These are phyloP conservation scores for Sphaerosporella brunnea DNA, from an alignment of 495 filamentous ascomycete species.

Conservation along the genomic window DNA sequence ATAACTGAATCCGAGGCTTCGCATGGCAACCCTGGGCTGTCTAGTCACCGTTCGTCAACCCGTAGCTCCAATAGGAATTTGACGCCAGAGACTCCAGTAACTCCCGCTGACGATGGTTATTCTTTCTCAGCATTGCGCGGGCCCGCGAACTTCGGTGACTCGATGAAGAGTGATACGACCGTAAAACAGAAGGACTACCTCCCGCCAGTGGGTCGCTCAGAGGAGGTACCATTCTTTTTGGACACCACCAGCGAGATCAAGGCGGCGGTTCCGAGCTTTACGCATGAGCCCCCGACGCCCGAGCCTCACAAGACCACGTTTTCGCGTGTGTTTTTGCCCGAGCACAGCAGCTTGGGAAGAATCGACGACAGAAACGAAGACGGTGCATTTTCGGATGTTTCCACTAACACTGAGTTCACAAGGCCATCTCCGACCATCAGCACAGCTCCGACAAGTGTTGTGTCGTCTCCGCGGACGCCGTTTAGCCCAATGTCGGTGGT, in stretches of 20 bases:
- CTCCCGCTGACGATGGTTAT: slow-evolving; percentile 2
- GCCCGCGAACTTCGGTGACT: background rate
- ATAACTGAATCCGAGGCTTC: background rate
- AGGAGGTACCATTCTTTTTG: slow-evolving; percentile 5
- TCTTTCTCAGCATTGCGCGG: slow-evolving; percentile 1
- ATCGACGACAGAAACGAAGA: too few relatives aligned
- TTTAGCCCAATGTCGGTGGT: background rate
- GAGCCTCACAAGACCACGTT: slow-evolving; percentile 4
- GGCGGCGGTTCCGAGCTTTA: background rate
- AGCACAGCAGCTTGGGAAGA: background rate
- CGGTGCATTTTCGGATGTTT: too few relatives aligned
- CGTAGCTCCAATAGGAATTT: slow-evolving; percentile 1
- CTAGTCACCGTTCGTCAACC: slow-evolving; percentile 3
- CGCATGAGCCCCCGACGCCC: slow-evolving; percentile 2
- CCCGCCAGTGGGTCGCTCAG: background rate
- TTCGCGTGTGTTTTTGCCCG: background rate
- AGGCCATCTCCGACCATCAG: slow-evolving; percentile 4
- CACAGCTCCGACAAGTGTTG: slow-evolving; percentile 5
- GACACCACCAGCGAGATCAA: slow-evolving; percentile 1
- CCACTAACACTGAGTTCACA: background rate
- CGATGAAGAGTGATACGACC: background rate
- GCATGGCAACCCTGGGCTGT: background rate
- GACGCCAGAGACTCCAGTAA: slow-evolving; percentile 1
- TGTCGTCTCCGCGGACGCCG: background rate
- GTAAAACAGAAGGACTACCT: background rate